Base-by-base conservation (phyloP, 2,329 filamentous ascomycete species). In the Calonectria honghensis region DNA sequence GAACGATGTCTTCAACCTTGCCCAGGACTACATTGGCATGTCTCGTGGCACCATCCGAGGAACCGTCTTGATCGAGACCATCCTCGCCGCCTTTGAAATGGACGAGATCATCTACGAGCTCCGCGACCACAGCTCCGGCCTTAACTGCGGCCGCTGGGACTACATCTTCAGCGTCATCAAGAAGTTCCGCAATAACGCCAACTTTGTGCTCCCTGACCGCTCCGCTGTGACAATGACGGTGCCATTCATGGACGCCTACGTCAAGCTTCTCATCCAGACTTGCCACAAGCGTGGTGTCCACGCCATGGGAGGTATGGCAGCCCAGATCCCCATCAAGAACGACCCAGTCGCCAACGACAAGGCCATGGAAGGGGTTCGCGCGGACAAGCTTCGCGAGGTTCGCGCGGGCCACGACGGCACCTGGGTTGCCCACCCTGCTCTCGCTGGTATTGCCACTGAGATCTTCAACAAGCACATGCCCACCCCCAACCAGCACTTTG, bases 151-250 rank as follows among this genome's bases (percentile, higher is more conserved):
- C 78, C 94, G 97, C 80, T 99, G 97, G 97, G 97, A 99, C 85
- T 99, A 99, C 90, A 98, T 99, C 88, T 99, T 99, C 91, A 97
- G 94, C 85, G 95, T 96, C 84, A 98, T 99, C 90, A 99, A 99
- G 92, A 98, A 98, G 87, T 98, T 98, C 94, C 95, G 97, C 84
- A 93, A 98, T 83, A 97, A 98, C 89, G 90, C 94, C 82, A 93
- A 94, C 88, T 98, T 98, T 84, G 93, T 98, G 72, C 93, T 99
- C 27, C 97, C 97, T 35, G 96, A 99, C 86, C 95, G 97, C 76
- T 93, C 93, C 70, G 90, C 92, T 75, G 95, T 99, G 70, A 99
- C 97, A 80, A 98, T 99, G 97, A 98, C 96, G 16, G 94, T 96
- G 2, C 97, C 97, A 16, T 99, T 99, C 88, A 98, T 99, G 97